phyloP scores from a whole-genome alignment of 352 stramenopile species.

The Pythium utonaiense region DNA sequence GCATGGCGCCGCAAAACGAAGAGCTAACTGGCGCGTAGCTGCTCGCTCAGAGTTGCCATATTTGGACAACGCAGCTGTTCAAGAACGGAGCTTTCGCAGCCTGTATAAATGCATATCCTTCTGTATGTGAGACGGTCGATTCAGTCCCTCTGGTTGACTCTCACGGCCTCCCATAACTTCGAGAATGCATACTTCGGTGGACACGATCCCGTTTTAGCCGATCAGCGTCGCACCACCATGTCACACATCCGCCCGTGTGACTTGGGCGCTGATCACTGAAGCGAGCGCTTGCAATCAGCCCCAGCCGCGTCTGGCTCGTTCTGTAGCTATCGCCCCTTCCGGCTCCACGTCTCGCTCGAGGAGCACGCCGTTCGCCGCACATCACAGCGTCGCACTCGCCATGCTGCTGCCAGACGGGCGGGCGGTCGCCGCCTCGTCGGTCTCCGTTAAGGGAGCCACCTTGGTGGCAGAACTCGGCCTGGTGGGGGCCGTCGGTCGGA shows the following conservation, averaged over 20 bases:
- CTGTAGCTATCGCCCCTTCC: background rate
- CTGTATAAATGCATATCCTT: background rate
- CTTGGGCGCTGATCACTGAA: constrained; percentile 1
- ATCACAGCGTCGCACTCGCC: background rate
- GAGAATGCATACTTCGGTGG: background rate
- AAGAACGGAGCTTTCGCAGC: background rate
- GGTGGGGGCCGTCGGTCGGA: background rate
- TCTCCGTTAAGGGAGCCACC: background rate
- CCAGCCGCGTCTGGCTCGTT: too few relatives aligned
- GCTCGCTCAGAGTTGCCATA: background rate
- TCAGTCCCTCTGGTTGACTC: too few relatives aligned
- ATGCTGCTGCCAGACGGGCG: background rate
- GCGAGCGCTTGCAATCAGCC: background rate
- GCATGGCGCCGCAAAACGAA: background rate
- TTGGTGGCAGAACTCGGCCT: background rate
- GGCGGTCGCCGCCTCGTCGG: background rate
- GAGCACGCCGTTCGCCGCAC: too few relatives aligned
- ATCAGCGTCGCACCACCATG: constrained; percentile 4
- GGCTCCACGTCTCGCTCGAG: too few relatives aligned
- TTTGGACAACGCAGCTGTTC: too few relatives aligned
- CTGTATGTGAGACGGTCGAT: too few relatives aligned
- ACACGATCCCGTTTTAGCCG: background rate
- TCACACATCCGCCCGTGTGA: constrained; percentile 3
- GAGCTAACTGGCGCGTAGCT: background rate
- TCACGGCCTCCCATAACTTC: too few relatives aligned